Evolutionary conservation across 2,329 filamentous ascomycete genomes (phyloP).

Genomic region (Pseudogymnoascus pannorum): DNA sequence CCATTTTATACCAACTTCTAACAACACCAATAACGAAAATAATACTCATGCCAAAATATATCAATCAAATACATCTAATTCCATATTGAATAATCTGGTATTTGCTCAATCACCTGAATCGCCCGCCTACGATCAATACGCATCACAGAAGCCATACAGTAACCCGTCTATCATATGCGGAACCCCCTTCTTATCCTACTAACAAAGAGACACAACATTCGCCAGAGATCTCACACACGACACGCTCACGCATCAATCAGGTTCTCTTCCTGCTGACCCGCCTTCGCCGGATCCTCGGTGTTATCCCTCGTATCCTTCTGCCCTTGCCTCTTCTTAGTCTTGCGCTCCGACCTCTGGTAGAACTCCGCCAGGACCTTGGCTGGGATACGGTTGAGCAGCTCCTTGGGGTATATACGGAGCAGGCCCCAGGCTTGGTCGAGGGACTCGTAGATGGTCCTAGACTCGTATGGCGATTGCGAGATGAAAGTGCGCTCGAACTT

Average conservation of each 20-base stretch:
- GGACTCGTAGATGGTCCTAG: constrained; percentile 83
- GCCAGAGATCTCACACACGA: not conserved
- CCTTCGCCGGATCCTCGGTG: constrained; percentile 29
- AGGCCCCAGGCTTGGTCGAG: constrained; percentile 95
- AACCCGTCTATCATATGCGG: constrained; percentile 6
- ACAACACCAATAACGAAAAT: not conserved
- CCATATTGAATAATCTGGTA: constrained; percentile 9
- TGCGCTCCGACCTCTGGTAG: constrained; percentile 63
- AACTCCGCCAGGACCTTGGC: constrained; percentile 77
- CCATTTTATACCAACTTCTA: not conserved
- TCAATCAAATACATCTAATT: not conserved
- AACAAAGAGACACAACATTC: constrained; percentile 4
- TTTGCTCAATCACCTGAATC: constrained; percentile 1
- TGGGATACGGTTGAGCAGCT: constrained; percentile 90
- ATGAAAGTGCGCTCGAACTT: constrained; percentile 98
- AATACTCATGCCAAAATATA: not conserved
- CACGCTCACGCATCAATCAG: constrained; percentile 49
- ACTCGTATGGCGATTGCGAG: constrained; percentile 84
- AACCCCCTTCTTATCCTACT: constrained; percentile 5
- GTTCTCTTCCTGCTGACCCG: constrained; percentile 46
- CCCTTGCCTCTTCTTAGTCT: constrained; percentile 53
- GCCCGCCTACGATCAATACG: not conserved
- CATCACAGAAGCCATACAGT: not conserved
- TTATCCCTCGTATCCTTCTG: constrained; percentile 35
- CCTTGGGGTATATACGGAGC: constrained; percentile 95